Evolutionary conservation across 352 stramenopile species (phyloP).

Genomic region (Pythium angustatum): DNA sequence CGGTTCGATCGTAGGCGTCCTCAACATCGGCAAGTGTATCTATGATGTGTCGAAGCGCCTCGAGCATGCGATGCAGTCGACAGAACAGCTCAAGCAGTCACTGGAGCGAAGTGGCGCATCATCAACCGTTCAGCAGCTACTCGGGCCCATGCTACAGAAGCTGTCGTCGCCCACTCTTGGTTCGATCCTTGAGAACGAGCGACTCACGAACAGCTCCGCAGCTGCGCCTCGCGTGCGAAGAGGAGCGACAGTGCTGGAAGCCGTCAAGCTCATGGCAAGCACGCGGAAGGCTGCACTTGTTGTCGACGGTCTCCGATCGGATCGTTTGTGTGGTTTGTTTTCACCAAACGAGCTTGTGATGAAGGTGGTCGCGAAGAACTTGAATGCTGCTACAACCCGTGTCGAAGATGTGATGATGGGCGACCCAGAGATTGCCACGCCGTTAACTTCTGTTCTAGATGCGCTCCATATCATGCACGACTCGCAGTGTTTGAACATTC

Average conservation of each 20-base stretch:
- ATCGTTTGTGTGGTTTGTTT: constrained; percentile 94
- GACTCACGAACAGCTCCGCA: constrained; percentile 38
- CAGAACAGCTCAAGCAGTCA: constrained; percentile 81
- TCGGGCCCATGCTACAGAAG: constrained; percentile 84
- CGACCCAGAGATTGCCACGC: constrained; percentile 79
- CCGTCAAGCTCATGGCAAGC: constrained; percentile 72
- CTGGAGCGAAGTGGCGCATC: constrained; percentile 74
- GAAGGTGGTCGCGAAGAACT: constrained; percentile 92
- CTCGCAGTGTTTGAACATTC: constrained; percentile 79
- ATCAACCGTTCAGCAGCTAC: constrained; percentile 74
- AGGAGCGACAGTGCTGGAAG: constrained; percentile 82
- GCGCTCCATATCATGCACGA: constrained; percentile 90
- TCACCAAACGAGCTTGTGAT: constrained; percentile 97
- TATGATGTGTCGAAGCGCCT: constrained; percentile 98
- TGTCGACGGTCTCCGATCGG: constrained; percentile 86
- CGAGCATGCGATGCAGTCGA: constrained; percentile 88
- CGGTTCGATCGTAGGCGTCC: constrained; percentile 90
- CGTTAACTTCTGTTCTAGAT: constrained; percentile 74
- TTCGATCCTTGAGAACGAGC: constrained; percentile 85
- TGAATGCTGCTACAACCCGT: constrained; percentile 86
- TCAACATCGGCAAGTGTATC: constrained; percentile 99
- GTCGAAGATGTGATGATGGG: constrained; percentile 91
- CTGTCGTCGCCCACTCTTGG: constrained; percentile 75
- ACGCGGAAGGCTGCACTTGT: constrained; percentile 93
- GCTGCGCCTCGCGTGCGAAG: constrained; percentile 79